Evolutionary conservation across 768 basidiomycete species (phyloP).

Genomic region (Hericium rajendrae): DNA sequence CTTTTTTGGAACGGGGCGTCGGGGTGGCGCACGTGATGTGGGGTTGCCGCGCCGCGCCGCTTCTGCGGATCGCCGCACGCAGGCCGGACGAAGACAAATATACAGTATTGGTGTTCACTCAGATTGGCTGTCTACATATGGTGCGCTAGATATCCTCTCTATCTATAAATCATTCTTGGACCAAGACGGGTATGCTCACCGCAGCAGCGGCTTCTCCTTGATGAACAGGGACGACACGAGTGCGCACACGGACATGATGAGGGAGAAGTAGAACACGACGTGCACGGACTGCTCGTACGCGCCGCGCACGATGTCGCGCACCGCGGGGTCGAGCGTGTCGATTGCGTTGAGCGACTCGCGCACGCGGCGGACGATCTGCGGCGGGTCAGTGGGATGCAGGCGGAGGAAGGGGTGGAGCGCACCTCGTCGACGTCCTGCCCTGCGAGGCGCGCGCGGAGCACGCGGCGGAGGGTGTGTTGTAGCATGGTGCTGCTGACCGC

Average conservation of each 20-base stretch:
- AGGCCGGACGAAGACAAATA: background rate
- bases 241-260: slow-evolving; percentile 30
- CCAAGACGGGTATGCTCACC: background rate
- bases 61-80: no score
- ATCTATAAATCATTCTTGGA: background rate
- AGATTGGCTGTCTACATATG: background rate
- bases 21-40: background rate
- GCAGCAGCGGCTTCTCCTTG: slow-evolving; percentile 33
- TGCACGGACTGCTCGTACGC: slow-evolving; percentile 35
- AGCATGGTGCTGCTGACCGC: slow-evolving; percentile 49
- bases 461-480: slow-evolving; percentile 38
- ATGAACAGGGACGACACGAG: slow-evolving; percentile 42
- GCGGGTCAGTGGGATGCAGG: background rate
- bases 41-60: background rate
- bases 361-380: slow-evolving; percentile 24
- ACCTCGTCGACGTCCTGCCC: slow-evolving; percentile 43
- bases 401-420: slow-evolving; percentile 5
- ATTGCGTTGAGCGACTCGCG: slow-evolving; percentile 26
- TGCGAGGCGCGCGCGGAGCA: slow-evolving; percentile 32
- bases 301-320: slow-evolving; percentile 19
- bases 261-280: slow-evolving; percentile 38
- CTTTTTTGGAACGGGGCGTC: background rate
- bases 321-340: slow-evolving; percentile 20
- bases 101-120: background rate
- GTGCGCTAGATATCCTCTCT: background rate